Evolutionary conservation across 2,329 filamentous ascomycete species (phyloP), one percentile per base, ranked within the genome.

Genomic region (Scleromitrula shiraiana): DNA sequence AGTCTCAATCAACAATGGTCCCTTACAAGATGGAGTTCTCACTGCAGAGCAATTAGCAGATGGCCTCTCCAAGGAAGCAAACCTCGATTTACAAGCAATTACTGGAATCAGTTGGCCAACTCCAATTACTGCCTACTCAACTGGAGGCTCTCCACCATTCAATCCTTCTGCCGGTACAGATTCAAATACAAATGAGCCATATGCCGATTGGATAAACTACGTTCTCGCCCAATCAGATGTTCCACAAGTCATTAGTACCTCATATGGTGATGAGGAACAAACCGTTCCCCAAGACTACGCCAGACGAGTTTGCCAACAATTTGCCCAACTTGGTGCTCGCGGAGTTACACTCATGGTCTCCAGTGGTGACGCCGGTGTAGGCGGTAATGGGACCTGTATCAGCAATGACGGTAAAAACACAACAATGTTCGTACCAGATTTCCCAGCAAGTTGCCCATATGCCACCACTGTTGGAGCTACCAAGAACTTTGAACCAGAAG

Each of bases 201-300:
- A 76, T 53, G 63, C 80, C 1, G 71, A 75, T 29, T 73, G 77
- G 54, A 64, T 80, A 6, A 65, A 76, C 39, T 69, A 72, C 48
- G 61, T 81, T 10, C 64, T 80, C 1, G 60, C 66, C 0, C 69
- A 74, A 36, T 22, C 41, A 10, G 41, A 70, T 17, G 58, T 80
- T 12, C 78, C 78, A 1, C 75, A 77, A 43, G 72, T 80, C 2
- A 67, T 82, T 10, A 74, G 73, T 39, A 71, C 78, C 17, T 78
- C 75, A 12, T 82, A 80, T 58, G 74, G 71, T 12, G 77, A 81
- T 53, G 73, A 80, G 53, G 78, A 81, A 63, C 68, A 76, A 41
- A 70, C 71, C 0, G 74, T 81, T 0, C 76, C 77, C 2, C 54
- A 54, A 10, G 63, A 67, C 2, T 80, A 79, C 51, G 77, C 76